Base-by-base conservation (phyloP, 306 rosid genomes). In the Elaeagnus macrophylla region DNA sequence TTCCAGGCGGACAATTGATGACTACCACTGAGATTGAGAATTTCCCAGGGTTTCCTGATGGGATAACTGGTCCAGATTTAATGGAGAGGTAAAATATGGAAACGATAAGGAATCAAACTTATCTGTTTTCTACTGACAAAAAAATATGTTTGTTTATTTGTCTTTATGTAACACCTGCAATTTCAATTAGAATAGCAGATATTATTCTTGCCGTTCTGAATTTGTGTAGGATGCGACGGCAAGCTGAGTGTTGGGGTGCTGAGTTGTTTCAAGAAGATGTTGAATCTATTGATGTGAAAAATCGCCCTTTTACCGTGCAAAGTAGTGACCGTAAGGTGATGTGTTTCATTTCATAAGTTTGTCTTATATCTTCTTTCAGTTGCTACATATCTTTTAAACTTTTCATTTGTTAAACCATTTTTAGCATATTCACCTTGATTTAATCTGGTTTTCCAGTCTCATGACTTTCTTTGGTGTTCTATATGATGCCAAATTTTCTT, bases 171-270 rank as follows among this genome's bases (percentile, higher is more conserved):
- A 45, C 56, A 44, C 47, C 9, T 12, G 40, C n/a, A 43, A 16
- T 61, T 56, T 60, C 38, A 12, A n/a, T 35, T 54, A 17, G 36
- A 60, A 47, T 48, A 55, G 32, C 44, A 17, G 39, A 37, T 53
- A 40, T 62, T 15, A 57, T 43, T 39, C 16, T 51, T 54, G 46
- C 42, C 60, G 56, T 67, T 61, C 8, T 44, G 17, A 18, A 25
- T 47, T 51, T 56, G 51, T 65, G 39, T 48, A 80, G 91, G 76
- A 77, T 77, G 84, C 74, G 78, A 25, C 53, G 54, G 53, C 86
- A 80, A 72, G 97, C 95, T 35, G 97, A 86, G 59, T 88, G 94
- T 6, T 90, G 97, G 97, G 97, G 97, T 41, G 97, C 97, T 16
- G 94, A 90, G 51, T 72, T 90, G 74, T 72, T 73, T 42, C 97